Evolutionary conservation across 495 filamentous ascomycete species (phyloP).

Genomic region (Daldinia decipiens): DNA sequence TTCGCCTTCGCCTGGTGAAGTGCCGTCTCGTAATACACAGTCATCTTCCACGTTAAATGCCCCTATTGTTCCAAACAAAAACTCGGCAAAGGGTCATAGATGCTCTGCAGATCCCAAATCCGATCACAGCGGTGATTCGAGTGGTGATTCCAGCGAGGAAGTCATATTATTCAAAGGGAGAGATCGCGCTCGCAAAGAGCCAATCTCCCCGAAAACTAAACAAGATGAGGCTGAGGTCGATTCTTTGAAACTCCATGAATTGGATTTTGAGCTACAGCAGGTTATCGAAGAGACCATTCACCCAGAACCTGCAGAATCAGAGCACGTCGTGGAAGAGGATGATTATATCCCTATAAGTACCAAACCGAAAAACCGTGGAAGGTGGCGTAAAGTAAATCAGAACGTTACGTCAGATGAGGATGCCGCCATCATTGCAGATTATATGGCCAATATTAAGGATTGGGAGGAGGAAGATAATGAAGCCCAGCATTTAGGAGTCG

Average conservation of each 20-base stretch:
- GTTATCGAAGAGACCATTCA: conserved; percentile 25
- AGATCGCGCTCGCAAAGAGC: conserved; percentile 30
- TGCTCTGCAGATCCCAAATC: conserved; percentile 38
- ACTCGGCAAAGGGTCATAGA: background rate
- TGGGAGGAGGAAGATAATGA: conserved; percentile 48
- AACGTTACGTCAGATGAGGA: conserved; percentile 53
- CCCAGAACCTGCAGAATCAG: conserved; percentile 4
- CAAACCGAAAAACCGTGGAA: conserved; percentile 10
- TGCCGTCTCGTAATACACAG: background rate
- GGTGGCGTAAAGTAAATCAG: conserved; percentile 10
- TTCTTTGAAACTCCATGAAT: conserved; percentile 27
- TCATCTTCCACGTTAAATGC: background rate
- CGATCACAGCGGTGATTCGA: conserved; percentile 61
- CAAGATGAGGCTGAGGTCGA: conserved; percentile 18
- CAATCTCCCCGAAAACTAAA: background rate
- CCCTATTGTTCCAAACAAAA: background rate
- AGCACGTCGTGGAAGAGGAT: conserved; percentile 4
- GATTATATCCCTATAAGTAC: conserved; percentile 34
- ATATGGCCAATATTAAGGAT: conserved; percentile 75
- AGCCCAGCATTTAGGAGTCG: conserved; percentile 22
- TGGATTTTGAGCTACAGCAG: conserved; percentile 23
- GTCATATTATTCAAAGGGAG: conserved; percentile 73
- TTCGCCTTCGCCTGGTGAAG: conserved; percentile 5
- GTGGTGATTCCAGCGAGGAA: conserved; percentile 70
- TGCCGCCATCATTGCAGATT: conserved; percentile 73